Percentiles rank a stretch among this genome's conserved stretches.
Conservation (phyloP, 163 green algal genomes). For the Chlorella variabilis region DNA sequence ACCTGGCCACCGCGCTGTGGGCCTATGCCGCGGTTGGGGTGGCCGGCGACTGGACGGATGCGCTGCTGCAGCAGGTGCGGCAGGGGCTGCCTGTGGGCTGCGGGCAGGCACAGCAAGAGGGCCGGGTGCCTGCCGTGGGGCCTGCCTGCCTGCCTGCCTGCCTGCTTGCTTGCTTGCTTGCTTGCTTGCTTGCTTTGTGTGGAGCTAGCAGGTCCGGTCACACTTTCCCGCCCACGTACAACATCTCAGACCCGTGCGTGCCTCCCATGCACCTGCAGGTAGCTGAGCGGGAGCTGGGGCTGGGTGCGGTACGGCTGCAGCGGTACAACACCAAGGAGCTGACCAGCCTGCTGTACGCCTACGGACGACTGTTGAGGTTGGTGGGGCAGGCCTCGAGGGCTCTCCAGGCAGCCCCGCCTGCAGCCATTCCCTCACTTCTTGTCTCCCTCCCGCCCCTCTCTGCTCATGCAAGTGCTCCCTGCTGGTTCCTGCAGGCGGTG, state of each 20-base stretch:
- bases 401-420: too few species aligned
- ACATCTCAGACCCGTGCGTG: too few species aligned
- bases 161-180: too few species aligned
- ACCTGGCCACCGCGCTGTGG: constrained; percentile 34
- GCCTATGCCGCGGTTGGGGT: background rate
- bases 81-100: background rate
- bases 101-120: background rate
- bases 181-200: too few species aligned
- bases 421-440: too few species aligned
- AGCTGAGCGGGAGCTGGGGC: constrained; percentile 24
- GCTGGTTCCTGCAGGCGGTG: too few species aligned
- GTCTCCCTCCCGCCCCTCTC: too few species aligned
- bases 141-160: background rate
- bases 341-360: constrained; percentile 31
- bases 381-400: too few species aligned
- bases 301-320: background rate
- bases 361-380: constrained; percentile 5
- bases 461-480: too few species aligned
- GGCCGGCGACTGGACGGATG: background rate
- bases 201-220: too few species aligned
- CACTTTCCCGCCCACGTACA: too few species aligned
- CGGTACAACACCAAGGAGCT: constrained; percentile 39
- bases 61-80: constrained; percentile 17
- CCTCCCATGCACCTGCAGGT: too few species aligned
- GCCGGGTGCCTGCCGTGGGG: background rate